A percentile compares a stretch with the other conserved stretches of the same genome.
Conservation (phyloP, 2,329 filamentous ascomycete species). For the Cryphonectria nitschkei region DNA sequence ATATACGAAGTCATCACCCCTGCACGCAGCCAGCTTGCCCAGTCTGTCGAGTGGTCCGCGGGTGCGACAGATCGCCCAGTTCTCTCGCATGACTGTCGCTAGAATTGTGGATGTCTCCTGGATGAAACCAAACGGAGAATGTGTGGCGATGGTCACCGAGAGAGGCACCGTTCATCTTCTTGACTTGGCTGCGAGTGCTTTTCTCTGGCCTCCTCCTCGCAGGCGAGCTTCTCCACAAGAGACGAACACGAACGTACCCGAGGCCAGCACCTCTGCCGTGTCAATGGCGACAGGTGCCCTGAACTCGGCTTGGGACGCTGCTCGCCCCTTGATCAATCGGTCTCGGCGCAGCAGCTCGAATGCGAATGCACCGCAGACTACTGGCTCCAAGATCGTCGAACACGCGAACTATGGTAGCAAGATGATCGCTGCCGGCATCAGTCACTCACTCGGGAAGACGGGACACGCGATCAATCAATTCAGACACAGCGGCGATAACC, state of each 20-base stretch:
- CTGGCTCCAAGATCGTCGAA: constrained; percentile 54
- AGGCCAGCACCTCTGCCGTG: constrained; percentile 59
- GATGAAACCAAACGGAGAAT: constrained; percentile 80
- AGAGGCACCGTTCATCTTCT: constrained; percentile 94
- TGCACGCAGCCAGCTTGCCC: constrained; percentile 53
- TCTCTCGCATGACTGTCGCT: constrained; percentile 88
- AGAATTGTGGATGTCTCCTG: constrained; percentile 89
- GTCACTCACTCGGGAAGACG: constrained; percentile 74
- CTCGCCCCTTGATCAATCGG: constrained; percentile 61
- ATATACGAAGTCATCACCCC: constrained; percentile 62
- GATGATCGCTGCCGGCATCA: constrained; percentile 73
- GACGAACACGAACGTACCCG: constrained; percentile 50
- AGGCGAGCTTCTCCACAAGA: constrained; percentile 52
- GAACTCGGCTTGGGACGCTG: constrained; percentile 70
- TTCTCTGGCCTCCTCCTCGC: constrained; percentile 81
- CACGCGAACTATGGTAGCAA: constrained; percentile 72
- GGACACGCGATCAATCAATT: constrained; percentile 70
- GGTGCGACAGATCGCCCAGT: constrained; percentile 85
- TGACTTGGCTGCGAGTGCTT: constrained; percentile 80
- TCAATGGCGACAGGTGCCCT: constrained; percentile 73
- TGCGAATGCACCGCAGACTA: constrained; percentile 39
- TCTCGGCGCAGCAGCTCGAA: constrained; percentile 57
- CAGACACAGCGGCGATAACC: constrained; percentile 75
- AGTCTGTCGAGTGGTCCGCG: constrained; percentile 56
- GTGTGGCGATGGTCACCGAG: constrained; percentile 86